A percentile compares a stretch with the other conserved stretches of the same genome.
Evolutionary conservation across 208 protist species (phyloP).

Genomic region (Crithidia mellificae): DNA sequence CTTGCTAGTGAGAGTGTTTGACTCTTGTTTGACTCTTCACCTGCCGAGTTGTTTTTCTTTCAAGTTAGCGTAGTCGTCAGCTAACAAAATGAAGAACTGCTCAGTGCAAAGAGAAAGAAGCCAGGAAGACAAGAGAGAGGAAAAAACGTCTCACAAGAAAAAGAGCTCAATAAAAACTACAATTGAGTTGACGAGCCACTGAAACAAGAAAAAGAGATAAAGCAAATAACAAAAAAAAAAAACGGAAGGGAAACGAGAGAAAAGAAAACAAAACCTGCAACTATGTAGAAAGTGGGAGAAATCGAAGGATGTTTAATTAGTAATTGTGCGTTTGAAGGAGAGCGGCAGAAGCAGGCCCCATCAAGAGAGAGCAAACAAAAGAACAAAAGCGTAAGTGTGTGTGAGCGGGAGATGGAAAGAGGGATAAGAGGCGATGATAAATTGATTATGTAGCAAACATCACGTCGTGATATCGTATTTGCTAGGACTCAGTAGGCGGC

Average conservation of each 20-base stretch:
- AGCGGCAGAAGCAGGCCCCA: not conserved
- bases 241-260: not conserved
- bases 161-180: not conserved
- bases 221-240: conserved; percentile 1
- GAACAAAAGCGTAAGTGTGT: not conserved
- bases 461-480: too few species aligned
- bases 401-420: too few species aligned
- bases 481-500: too few species aligned
- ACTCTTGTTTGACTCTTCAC: too few species aligned
- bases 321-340: not conserved
- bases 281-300: not conserved
- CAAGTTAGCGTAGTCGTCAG: too few species aligned
- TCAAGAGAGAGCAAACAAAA: not conserved
- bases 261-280: conserved; percentile 7
- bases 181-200: not conserved
- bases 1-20: too few species aligned
- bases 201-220: not conserved
- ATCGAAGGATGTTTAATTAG: too few species aligned
- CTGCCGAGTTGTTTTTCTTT: too few species aligned
- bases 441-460: too few species aligned
- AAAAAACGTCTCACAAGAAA: not conserved
- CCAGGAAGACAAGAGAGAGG: not conserved
- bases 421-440: too few species aligned
- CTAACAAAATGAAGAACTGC: not conserved
- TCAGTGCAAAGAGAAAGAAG: not conserved